Percentiles rank a stretch among this genome's conserved stretches.
Evolutionary conservation across 2,329 filamentous ascomycete genomes (phyloP).

Genomic region (Ceratocystiopsis sp.): DNA sequence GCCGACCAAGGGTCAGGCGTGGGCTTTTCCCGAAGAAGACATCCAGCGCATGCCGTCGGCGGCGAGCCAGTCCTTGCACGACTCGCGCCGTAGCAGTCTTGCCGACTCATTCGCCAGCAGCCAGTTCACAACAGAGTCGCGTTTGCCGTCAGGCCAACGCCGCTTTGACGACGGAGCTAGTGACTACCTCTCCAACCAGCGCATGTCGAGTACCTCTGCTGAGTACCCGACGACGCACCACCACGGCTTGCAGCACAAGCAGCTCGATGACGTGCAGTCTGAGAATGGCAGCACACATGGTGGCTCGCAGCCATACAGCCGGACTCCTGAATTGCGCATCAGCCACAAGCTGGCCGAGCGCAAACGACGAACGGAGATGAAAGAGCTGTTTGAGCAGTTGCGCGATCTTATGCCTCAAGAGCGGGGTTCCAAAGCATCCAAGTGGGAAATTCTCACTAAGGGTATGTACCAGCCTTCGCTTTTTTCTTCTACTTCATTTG

Average conservation of each 20-base stretch:
- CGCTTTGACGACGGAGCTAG: conserved; percentile 45
- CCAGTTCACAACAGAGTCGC: conserved; percentile 59
- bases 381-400: conserved; percentile 67
- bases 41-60: conserved; percentile 33
- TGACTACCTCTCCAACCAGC: conserved; percentile 21
- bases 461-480: conserved; percentile 29
- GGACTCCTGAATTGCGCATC: conserved; percentile 64
- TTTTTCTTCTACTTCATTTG: background rate
- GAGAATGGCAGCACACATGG: conserved; percentile 35
- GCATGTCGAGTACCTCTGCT: conserved; percentile 30
- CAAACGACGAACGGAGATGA: conserved; percentile 76
- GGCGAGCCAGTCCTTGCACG: conserved; percentile 32
- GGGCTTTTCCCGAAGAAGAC: conserved; percentile 65
- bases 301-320: conserved; percentile 58
- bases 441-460: conserved; percentile 80
- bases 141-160: conserved; percentile 53
- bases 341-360: conserved; percentile 76
- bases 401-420: conserved; percentile 65
- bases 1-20: conserved; percentile 67
- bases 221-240: conserved; percentile 50
- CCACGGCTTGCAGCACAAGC: conserved; percentile 59
- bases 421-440: conserved; percentile 68
- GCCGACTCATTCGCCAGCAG: conserved; percentile 66
- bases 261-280: conserved; percentile 47
- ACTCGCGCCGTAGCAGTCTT: conserved; percentile 58